These are phyloP conservation scores for Daldinia loculata DNA, from an alignment of 495 filamentous ascomycete species.

Conservation along the genomic window DNA sequence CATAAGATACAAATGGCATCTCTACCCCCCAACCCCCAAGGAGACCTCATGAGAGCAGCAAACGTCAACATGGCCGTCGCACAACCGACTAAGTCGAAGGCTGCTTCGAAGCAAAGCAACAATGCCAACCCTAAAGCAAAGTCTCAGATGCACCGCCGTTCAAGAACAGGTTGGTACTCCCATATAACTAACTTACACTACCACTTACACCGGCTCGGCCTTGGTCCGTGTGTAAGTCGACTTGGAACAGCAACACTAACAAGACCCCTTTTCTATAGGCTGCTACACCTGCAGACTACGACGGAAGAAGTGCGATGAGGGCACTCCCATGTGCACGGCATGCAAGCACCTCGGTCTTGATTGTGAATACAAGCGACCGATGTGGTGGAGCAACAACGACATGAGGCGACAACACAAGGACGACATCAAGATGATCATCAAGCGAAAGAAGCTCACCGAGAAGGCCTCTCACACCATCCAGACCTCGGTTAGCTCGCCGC, in stretches of 20 bases:
- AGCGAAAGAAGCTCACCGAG: slow-evolving; percentile 92
- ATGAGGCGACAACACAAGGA: slow-evolving; percentile 88
- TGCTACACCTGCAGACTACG: slow-evolving; percentile 97
- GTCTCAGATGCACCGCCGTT: slow-evolving; percentile 88
- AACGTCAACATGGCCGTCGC: slow-evolving; percentile 66
- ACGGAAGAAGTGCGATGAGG: slow-evolving; percentile 98
- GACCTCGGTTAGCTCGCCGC: slow-evolving; percentile 69
- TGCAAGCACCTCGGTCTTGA: slow-evolving; percentile 86
- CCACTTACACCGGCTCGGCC: slow-evolving; percentile 42
- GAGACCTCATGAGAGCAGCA: slow-evolving; percentile 60
- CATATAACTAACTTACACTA: slow-evolving; percentile 33
- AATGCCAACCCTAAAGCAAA: slow-evolving; percentile 67
- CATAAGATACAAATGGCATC: slow-evolving; percentile 68
- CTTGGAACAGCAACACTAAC: slow-evolving; percentile 37
- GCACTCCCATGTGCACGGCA: slow-evolving; percentile 82
- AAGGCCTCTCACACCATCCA: slow-evolving; percentile 70
- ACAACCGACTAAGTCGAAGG: slow-evolving; percentile 63
- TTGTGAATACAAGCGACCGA: slow-evolving; percentile 95
- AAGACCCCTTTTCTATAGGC: slow-evolving; percentile 60
- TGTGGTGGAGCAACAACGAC: slow-evolving; percentile 96
- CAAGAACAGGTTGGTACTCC: slow-evolving; percentile 81
- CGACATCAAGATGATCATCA: slow-evolving; percentile 94
- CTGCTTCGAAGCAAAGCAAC: slow-evolving; percentile 59
- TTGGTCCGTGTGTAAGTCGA: slow-evolving; percentile 40
- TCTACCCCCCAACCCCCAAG: slow-evolving; percentile 64